Conservation (phyloP, 495 filamentous ascomycete species). For the Neurospora africana region DNA sequence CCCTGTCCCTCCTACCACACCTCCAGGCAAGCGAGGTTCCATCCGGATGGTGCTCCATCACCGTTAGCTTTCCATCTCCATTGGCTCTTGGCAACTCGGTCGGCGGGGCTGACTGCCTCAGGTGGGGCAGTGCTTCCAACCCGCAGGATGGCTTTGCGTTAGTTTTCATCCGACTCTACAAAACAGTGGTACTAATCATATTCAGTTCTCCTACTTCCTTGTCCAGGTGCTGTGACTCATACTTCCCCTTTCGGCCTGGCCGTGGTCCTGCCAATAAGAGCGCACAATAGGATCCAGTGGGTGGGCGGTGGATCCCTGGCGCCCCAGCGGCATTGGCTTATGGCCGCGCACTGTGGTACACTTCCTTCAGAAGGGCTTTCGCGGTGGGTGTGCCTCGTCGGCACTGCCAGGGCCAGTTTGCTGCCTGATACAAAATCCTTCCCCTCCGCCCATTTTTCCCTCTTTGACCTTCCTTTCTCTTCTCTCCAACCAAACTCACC, state of each 20-base stretch:
- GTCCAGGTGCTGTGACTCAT: conserved; percentile 17
- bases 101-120: background rate
- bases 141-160: background rate
- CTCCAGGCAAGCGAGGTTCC: background rate
- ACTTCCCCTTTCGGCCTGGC: conserved; percentile 22
- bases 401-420: conserved; percentile 7
- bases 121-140: conserved; percentile 2
- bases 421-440: conserved; percentile 30
- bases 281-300: background rate
- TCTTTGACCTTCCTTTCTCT: conserved; percentile 9
- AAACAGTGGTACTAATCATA: background rate
- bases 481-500: conserved; percentile 17
- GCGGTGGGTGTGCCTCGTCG: background rate
- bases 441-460: conserved; percentile 12
- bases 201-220: background rate
- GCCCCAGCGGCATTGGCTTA: background rate
- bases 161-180: background rate
- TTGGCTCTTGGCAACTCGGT: background rate
- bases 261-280: conserved; percentile 8
- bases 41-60: background rate
- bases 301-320: background rate
- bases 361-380: background rate
- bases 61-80: background rate
- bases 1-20: background rate
- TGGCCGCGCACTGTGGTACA: background rate